Conservation (phyloP, 805 yeast genomes). For the Cyberlindnera xishuangbannaensis region DNA sequence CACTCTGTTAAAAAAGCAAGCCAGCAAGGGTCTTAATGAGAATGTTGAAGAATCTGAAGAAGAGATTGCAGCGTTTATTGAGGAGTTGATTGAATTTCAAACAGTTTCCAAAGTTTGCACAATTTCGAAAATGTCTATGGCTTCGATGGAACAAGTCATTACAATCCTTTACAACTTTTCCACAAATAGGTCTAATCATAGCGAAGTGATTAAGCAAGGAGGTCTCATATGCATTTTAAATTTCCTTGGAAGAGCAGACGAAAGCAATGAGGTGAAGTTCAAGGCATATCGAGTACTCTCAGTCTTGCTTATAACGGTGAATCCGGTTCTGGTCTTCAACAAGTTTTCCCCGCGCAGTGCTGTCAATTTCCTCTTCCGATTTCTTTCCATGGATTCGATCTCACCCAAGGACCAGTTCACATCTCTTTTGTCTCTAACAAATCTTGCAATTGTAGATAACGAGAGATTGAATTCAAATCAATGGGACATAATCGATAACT, state of each 20-base stretch:
- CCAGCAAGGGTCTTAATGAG: constrained; percentile 25
- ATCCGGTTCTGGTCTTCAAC: constrained; percentile 39
- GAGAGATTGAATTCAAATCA: constrained; percentile 29
- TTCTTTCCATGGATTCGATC: constrained; percentile 25
- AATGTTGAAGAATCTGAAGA: constrained; percentile 15
- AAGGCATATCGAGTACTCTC: constrained; percentile 39
- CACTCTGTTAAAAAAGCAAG: constrained; percentile 27
- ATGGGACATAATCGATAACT: constrained; percentile 42
- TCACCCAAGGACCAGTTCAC: constrained; percentile 39
- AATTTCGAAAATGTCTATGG: constrained; percentile 15
- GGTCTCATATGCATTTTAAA: constrained; percentile 33
- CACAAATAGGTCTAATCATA: constrained; percentile 16
- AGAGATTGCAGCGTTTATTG: constrained; percentile 14
- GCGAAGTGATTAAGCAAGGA: constrained; percentile 42
- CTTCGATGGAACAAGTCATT: constrained; percentile 25
- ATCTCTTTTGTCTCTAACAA: constrained; percentile 61
- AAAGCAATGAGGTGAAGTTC: constrained; percentile 9
- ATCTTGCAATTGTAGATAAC: constrained; percentile 42
- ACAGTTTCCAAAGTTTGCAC: constrained; percentile 12
- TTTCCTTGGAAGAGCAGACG: constrained; percentile 8
- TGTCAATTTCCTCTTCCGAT: constrained; percentile 32
- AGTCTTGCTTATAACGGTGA: constrained; percentile 35
- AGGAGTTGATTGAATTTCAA: constrained; percentile 21
- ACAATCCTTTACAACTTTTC: constrained; percentile 29
- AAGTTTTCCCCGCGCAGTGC: constrained; percentile 19